A percentile compares a stretch with the other conserved stretches of the same genome.
These are phyloP conservation scores for Citrus sinensis DNA, from an alignment of 345 rosid species.

Conservation along the genomic window DNA sequence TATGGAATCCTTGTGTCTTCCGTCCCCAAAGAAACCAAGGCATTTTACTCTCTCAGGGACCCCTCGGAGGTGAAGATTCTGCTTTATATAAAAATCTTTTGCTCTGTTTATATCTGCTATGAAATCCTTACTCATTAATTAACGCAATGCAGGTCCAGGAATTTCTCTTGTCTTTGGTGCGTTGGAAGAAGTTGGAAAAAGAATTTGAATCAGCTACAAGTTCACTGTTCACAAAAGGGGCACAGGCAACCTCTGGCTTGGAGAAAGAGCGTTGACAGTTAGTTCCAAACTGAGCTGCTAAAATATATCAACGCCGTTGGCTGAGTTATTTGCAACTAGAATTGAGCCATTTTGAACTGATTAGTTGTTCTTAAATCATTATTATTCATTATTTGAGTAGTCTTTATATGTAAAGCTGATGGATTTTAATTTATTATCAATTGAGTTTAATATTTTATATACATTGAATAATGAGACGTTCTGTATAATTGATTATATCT, in stretches of 20 bases:
- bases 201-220: not conserved
- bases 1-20: slow-evolving; percentile 87
- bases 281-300: not conserved
- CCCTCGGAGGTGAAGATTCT: slow-evolving; percentile 60
- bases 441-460: not conserved
- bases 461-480: not conserved
- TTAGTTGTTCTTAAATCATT: not conserved
- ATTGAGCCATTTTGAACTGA: not conserved
- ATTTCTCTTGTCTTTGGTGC: slow-evolving; percentile 64
- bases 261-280: not conserved
- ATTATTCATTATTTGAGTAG: not conserved
- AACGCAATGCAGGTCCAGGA: slow-evolving; percentile 63
- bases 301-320: not conserved
- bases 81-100: not conserved
- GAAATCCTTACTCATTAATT: not conserved
- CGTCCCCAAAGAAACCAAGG: slow-evolving; percentile 71
- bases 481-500: not conserved
- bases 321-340: not conserved
- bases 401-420: not conserved
- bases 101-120: not conserved
- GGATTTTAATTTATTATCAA: not conserved
- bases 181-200: slow-evolving; percentile 45
- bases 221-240: not conserved
- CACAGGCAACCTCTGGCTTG: not conserved
- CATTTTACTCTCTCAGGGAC: slow-evolving; percentile 73